Evolutionary conservation across 345 rosid genomes (phyloP).

Genomic region (Jatropha curcas): DNA sequence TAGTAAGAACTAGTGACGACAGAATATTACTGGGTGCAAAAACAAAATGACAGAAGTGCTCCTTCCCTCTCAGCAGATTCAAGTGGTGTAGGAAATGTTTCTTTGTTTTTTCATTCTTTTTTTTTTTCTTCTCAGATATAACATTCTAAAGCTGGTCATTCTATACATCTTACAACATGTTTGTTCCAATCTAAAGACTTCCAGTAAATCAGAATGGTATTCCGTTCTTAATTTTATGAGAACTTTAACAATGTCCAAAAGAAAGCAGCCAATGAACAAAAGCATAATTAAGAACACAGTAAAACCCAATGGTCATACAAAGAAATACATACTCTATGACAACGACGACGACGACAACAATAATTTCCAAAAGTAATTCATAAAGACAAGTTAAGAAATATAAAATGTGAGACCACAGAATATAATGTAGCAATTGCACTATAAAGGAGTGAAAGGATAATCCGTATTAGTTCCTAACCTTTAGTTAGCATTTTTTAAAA

Average conservation of each 20-base stretch:
- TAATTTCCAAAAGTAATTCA: background rate
- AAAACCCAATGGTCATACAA: background rate
- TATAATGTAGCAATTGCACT: background rate
- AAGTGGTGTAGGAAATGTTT: background rate
- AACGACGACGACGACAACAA: background rate
- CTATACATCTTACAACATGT: background rate
- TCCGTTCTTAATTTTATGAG: background rate
- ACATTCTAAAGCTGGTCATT: background rate
- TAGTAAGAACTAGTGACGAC: background rate
- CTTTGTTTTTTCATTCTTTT: too few species aligned
- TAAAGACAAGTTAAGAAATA: background rate
- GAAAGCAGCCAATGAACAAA: background rate
- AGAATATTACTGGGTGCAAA: background rate
- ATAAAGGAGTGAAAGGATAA: background rate
- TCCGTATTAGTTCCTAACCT: background rate
- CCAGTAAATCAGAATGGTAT: background rate
- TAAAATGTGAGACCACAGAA: background rate
- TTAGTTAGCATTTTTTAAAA: background rate
- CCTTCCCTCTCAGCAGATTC: background rate
- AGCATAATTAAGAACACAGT: background rate
- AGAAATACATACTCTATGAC: background rate
- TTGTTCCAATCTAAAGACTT: background rate
- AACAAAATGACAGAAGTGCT: background rate
- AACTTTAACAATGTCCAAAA: background rate
- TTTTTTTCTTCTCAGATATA: too few species aligned